Evolutionary conservation across 306 rosid genomes (phyloP).

Genomic region (Leucaena leucocephala): DNA sequence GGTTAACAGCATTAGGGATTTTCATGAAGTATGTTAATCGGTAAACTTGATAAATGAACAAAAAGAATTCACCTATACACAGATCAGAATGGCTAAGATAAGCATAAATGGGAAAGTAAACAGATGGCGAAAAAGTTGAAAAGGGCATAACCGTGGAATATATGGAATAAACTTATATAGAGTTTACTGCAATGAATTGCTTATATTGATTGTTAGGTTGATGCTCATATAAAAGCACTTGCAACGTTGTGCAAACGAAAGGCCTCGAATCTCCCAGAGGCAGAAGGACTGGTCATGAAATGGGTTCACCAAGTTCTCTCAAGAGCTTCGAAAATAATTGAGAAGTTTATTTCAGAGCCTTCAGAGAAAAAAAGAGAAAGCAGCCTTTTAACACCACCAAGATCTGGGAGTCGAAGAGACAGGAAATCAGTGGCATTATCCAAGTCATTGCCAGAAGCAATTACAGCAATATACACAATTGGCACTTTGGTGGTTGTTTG

Average conservation of each 20-base stretch:
- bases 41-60: neutral
- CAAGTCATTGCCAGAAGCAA: conserved; percentile 62
- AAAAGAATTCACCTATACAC: neutral
- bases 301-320: conserved; percentile 65
- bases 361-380: conserved; percentile 41
- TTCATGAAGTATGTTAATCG: neutral
- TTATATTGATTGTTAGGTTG: conserved; percentile 60
- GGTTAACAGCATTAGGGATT: conserved; percentile 5
- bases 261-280: conserved; percentile 58
- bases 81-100: neutral
- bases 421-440: conserved; percentile 50
- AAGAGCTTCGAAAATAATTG: conserved; percentile 62
- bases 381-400: conserved; percentile 65
- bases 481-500: conserved; percentile 81
- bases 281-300: conserved; percentile 61
- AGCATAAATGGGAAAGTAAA: conserved; percentile 5
- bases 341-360: conserved; percentile 59
- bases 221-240: conserved; percentile 90
- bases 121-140: conserved; percentile 4
- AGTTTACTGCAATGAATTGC: conserved; percentile 23
- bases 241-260: conserved; percentile 79
- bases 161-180: neutral
- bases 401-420: conserved; percentile 58
- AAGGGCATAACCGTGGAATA: neutral
- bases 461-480: conserved; percentile 76